Conservation (phyloP, 2,329 filamentous ascomycete genomes). For the Pyricularia grisea region DNA sequence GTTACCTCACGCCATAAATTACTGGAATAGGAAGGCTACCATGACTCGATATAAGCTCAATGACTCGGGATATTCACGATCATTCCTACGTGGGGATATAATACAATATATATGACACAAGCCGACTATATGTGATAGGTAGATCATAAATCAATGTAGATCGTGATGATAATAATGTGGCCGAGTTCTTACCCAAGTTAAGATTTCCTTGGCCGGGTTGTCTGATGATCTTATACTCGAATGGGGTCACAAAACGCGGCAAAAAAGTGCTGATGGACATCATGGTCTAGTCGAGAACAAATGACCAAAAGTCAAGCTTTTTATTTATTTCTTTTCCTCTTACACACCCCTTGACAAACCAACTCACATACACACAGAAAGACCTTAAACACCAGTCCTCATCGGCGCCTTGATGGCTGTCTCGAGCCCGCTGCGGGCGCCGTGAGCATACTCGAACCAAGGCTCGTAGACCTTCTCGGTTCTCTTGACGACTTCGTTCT, state of each 20-base stretch:
- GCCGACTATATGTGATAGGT: neutral
- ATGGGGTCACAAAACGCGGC: neutral
- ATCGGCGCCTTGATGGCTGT: slow-evolving; percentile 5
- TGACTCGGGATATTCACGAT: neutral
- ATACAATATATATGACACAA: neutral
- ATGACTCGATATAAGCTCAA: neutral
- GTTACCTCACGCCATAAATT: neutral
- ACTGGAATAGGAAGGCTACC: neutral
- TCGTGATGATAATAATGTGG: neutral
- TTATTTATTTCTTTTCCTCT: neutral
- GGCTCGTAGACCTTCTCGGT: slow-evolving; percentile 9
- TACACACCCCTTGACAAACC: neutral
- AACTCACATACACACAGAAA: too few species aligned
- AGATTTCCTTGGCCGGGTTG: neutral
- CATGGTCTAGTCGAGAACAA: neutral
- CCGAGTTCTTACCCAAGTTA: neutral
- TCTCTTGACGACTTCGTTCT: slow-evolving; percentile 7
- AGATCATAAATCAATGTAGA: neutral
- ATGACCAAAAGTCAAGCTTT: too few species aligned
- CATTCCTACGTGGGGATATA: neutral
- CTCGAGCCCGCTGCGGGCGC: slow-evolving; percentile 9
- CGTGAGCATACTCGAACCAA: slow-evolving; percentile 9
- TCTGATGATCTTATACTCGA: neutral
- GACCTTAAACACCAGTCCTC: neutral
- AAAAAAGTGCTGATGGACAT: neutral